Evolutionary conservation across 106 monocot species (phyloP).

Genomic region (Apostasia shenzhenica): DNA sequence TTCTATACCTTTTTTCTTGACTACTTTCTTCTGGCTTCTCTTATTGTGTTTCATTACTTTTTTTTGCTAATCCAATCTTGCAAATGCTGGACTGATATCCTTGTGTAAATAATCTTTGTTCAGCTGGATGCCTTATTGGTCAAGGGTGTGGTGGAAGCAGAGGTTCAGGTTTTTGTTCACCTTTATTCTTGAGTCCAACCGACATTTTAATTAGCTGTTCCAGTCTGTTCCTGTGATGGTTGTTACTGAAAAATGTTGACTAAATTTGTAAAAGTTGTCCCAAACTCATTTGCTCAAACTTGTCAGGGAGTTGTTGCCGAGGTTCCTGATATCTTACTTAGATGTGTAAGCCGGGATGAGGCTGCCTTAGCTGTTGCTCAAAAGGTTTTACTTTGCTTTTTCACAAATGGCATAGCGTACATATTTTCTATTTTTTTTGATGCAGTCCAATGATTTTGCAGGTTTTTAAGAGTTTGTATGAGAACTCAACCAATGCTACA

Average conservation of each 20-base stretch:
- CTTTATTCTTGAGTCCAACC: background rate
- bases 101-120: conserved; percentile 4
- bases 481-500: conserved; percentile 52
- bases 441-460: conserved; percentile 9
- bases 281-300: background rate
- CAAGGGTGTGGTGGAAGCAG: conserved; percentile 67
- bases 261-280: background rate
- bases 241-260: background rate
- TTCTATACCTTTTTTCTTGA: background rate
- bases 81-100: too few species aligned
- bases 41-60: background rate
- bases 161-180: conserved; percentile 58
- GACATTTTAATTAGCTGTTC: background rate
- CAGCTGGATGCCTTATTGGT: conserved; percentile 72
- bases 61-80: background rate
- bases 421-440: background rate
- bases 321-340: conserved; percentile 78
- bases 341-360: conserved; percentile 84
- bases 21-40: background rate
- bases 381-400: conserved; percentile 38
- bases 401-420: background rate
- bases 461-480: conserved; percentile 88
- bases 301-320: conserved; percentile 69
- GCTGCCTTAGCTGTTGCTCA: conserved; percentile 90
- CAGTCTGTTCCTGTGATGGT: background rate